phyloP scores from a whole-genome alignment of 2,329 filamentous ascomycete species.

The Colletotrichum gigasporum region DNA sequence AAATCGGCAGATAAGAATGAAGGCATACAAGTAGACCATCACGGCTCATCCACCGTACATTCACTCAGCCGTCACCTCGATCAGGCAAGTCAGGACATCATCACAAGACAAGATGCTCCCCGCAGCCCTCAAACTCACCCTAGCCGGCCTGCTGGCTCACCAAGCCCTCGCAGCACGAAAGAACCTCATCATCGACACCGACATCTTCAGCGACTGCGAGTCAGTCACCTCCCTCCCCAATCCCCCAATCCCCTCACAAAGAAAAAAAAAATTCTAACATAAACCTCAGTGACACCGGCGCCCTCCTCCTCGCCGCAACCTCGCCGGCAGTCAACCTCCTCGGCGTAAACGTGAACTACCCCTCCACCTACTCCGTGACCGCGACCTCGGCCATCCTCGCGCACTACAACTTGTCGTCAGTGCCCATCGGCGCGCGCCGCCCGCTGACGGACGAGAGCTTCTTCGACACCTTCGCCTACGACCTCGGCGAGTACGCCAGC shows the following conservation, averaged over 20 bases:
- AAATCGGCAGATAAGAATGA: neutral
- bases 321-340: slow-evolving; percentile 47
- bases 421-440: slow-evolving; percentile 49
- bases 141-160: neutral
- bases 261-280: neutral
- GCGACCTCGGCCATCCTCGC: slow-evolving; percentile 51
- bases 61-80: neutral
- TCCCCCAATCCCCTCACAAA: neutral
- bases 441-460: slow-evolving; percentile 54
- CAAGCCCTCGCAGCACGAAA: slow-evolving; percentile 34
- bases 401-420: slow-evolving; percentile 47
- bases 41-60: neutral
- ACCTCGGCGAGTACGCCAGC: slow-evolving; percentile 54
- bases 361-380: slow-evolving; percentile 51
- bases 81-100: neutral
- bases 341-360: slow-evolving; percentile 52
- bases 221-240: slow-evolving; percentile 38
- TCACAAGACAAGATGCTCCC: neutral
- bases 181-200: slow-evolving; percentile 56
- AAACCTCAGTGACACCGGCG: slow-evolving; percentile 48
- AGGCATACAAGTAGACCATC: neutral
- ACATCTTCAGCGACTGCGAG: slow-evolving; percentile 58
- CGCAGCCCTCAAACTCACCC: neutral
- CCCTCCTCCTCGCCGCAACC: slow-evolving; percentile 52
- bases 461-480: slow-evolving; percentile 50